Evolutionary conservation across 2,329 filamentous ascomycete species (phyloP).

Genomic region (Fonsecaea erecta): DNA sequence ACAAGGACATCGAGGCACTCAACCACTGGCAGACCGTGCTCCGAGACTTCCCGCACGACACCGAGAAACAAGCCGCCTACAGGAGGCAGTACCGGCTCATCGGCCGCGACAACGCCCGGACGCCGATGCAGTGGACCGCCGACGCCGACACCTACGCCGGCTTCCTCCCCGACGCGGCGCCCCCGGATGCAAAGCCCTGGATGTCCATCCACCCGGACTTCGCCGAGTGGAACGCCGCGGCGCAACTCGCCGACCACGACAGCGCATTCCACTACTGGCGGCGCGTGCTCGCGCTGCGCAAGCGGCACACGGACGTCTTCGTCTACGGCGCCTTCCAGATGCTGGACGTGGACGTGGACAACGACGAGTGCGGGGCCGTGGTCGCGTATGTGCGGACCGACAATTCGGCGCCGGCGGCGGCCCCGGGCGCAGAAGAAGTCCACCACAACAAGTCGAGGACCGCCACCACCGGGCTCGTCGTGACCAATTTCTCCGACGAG

Average conservation of each 20-base stretch:
- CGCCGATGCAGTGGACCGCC: slow-evolving; percentile 69
- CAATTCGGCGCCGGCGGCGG: slow-evolving; percentile 3
- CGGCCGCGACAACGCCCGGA: slow-evolving; percentile 63
- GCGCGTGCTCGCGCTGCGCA: slow-evolving; percentile 59
- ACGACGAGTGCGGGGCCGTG: slow-evolving; percentile 12
- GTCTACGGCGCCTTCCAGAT: slow-evolving; percentile 40
- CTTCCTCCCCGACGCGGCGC: slow-evolving; percentile 54
- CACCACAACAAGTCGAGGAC: slow-evolving; percentile 2
- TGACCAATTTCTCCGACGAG: slow-evolving; percentile 30
- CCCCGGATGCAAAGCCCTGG: slow-evolving; percentile 52
- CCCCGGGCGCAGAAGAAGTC: not conserved
- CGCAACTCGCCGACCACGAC: slow-evolving; percentile 52
- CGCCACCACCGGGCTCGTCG: too few species aligned
- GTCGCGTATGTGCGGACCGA: slow-evolving; percentile 30
- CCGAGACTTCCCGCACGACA: slow-evolving; percentile 19
- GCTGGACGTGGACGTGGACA: slow-evolving; percentile 30
- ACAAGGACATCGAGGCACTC: slow-evolving; percentile 50
- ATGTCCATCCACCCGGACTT: slow-evolving; percentile 65
- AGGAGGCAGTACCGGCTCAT: slow-evolving; percentile 19
- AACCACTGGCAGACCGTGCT: slow-evolving; percentile 52
- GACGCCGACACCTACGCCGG: slow-evolving; percentile 57
- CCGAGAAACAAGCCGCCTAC: slow-evolving; percentile 21
- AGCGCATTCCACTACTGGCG: slow-evolving; percentile 67
- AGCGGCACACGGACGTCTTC: slow-evolving; percentile 62
- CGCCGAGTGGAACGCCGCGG: slow-evolving; percentile 60